phyloP scores from a whole-genome alignment of 176 grass and related monocot genomes.

The Canna indica region DNA sequence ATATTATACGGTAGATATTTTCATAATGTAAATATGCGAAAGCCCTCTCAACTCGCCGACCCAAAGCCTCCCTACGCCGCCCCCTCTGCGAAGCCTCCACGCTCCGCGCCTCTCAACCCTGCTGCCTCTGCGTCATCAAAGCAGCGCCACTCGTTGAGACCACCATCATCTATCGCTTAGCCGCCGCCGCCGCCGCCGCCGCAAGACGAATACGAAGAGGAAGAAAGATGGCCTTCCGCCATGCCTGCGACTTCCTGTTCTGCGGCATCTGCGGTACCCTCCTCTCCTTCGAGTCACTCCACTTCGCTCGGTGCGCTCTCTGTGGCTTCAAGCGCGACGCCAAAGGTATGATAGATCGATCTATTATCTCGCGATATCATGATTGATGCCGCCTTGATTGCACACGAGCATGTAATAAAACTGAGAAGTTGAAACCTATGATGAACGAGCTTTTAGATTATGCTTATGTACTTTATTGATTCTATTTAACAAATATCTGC shows the following conservation, averaged over 20 bases:
- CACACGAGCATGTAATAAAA: not conserved
- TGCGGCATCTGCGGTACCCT: constrained; percentile 68
- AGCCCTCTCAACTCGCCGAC: no score
- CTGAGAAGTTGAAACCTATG: not conserved
- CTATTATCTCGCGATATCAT: not conserved
- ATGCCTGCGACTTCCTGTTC: constrained; percentile 73
- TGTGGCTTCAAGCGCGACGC: constrained; percentile 78
- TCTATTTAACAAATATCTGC: no score
- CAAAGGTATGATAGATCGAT: constrained; percentile 26
- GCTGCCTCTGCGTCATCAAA: not conserved
- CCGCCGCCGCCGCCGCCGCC: not conserved
- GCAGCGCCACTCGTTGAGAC: not conserved
- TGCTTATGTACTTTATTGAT: no score
- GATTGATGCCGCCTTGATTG: no score
- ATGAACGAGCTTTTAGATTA: no score
- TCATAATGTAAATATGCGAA: no score
- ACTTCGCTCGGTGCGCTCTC: constrained; percentile 43
- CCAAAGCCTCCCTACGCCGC: no score
- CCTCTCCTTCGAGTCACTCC: constrained; percentile 48
- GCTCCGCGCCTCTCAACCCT: not conserved
- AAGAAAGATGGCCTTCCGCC: constrained; percentile 47
- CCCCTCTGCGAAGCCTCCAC: not conserved
- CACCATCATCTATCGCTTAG: not conserved
- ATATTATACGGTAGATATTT: no score
- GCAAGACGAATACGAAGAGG: not conserved